Evolutionary conservation across 768 basidiomycete species (phyloP), one percentile per base, ranked within the genome.

Genomic region (Boletellus ananas): DNA sequence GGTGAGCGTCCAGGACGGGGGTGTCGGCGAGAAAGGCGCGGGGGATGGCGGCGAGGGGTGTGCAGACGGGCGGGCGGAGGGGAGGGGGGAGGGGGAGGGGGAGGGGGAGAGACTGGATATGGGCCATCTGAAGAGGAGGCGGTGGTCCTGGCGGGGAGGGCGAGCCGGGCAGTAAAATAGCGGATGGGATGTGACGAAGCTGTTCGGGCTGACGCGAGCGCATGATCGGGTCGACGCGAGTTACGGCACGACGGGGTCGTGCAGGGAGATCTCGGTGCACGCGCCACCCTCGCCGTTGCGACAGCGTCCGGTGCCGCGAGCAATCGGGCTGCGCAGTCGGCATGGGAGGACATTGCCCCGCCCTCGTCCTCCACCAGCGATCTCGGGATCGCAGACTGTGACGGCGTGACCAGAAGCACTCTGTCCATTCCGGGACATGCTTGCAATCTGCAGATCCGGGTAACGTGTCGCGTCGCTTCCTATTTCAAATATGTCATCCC

Each of bases 1-100:
- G 56, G 45, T 70, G 62, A 57, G 72, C 70, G 62, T 74, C 74
- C 63, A 72, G 57, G 46, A 65, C 66, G 54, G 59, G 61, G 16
- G 65, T 55, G 2, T 29, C 29, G 45, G 57, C 31, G 25, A 63
- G 54, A 12, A 55, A 21, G 7, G 44, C 51, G 23, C 61, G 56
- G 27, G 60, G 61, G n/a, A 45, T 38, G 20, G 42, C 12, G n/a
- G 50, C 12, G 14, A 45, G 39, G 25, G 40, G 25, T 1, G 23
- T 25, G 23, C 23, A 14, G 27, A 2, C 6, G 43, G 49, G 34
- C 45, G 42, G 9, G 44, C 25, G 25, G 54, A 43, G 23, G 59
- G 47, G 52, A 55, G 55, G 33, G 54, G 51, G 54, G 54, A 51
- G 65, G 33, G 58, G 66, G 40, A 62, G 68, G 27, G 62, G 51